Evolutionary conservation across 2,329 filamentous ascomycete genomes (phyloP).

Genomic region (Ophiostoma pallidulum): DNA sequence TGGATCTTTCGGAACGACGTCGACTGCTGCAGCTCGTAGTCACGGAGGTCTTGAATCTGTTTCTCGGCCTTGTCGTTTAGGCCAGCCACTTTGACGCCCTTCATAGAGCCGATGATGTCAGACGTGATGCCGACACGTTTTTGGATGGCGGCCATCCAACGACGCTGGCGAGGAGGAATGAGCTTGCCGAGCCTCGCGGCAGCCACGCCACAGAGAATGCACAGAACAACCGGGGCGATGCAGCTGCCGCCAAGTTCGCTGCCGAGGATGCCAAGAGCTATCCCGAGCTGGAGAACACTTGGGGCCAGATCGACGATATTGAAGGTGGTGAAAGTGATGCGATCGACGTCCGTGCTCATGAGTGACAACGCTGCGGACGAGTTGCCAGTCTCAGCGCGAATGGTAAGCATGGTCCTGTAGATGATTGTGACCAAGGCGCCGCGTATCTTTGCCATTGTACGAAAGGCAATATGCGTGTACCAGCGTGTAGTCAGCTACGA

Average conservation of each 20-base stretch:
- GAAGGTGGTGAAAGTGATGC: constrained; percentile 12
- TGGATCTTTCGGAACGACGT: constrained; percentile 11
- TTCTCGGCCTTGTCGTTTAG: constrained; percentile 30
- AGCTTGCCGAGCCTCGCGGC: constrained; percentile 9
- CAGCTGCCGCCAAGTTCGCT: constrained; percentile 11
- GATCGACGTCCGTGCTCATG: constrained; percentile 15
- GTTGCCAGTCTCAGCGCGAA: constrained; percentile 13
- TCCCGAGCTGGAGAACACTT: constrained; percentile 8
- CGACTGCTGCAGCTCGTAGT: constrained; percentile 12
- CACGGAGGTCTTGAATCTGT: constrained; percentile 10
- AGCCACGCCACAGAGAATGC: constrained; percentile 3
- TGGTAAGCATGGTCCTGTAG: constrained; percentile 13
- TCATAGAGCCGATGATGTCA: constrained; percentile 39
- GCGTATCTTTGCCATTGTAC: constrained; percentile 12
- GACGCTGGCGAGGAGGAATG: constrained; percentile 9
- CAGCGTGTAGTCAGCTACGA: constrained; percentile 12
- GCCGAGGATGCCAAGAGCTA: constrained; percentile 12
- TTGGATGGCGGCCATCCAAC: constrained; percentile 42
- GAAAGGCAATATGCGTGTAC: constrained; percentile 14
- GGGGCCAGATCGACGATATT: constrained; percentile 12
- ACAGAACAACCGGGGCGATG: constrained; percentile 9
- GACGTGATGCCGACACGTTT: constrained; percentile 38
- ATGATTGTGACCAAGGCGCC: constrained; percentile 13
- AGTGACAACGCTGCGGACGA: constrained; percentile 12
- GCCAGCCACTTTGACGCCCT: constrained; percentile 41